A percentile compares a stretch with the other conserved stretches of the same genome.
These are phyloP conservation scores for Myriangium duriaei DNA, from an alignment of 2,329 filamentous ascomycete genomes.

Conservation along the genomic window DNA sequence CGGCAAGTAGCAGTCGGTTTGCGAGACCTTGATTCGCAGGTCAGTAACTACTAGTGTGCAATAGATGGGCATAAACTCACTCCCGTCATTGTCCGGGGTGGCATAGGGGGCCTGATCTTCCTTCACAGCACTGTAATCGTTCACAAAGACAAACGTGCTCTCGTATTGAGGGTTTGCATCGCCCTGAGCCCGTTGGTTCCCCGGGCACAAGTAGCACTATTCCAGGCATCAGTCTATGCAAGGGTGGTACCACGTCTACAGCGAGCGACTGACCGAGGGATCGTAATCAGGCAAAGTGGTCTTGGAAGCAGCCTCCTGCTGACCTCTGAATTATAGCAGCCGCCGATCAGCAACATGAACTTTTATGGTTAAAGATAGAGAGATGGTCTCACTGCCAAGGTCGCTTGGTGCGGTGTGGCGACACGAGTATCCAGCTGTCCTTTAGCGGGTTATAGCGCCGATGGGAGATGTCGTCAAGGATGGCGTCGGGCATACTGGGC, in stretches of 20 bases:
- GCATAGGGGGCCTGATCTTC: constrained; percentile 76
- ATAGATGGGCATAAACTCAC: constrained; percentile 24
- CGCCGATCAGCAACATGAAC: no score
- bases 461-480: constrained; percentile 90
- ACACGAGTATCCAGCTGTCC: constrained; percentile 85
- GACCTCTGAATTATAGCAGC: constrained; percentile 30
- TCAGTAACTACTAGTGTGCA: background rate
- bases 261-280: constrained; percentile 34
- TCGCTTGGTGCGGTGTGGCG: constrained; percentile 88
- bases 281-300: constrained; percentile 63
- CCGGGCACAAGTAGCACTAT: constrained; percentile 90
- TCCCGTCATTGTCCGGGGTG: constrained; percentile 36
- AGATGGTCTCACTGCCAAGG: constrained; percentile 73
- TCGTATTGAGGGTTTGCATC: constrained; percentile 77
- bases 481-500: constrained; percentile 33
- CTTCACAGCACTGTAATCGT: constrained; percentile 95
- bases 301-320: constrained; percentile 35
- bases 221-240: no score
- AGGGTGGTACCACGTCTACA: constrained; percentile 2
- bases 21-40: constrained; percentile 50
- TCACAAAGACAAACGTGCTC: constrained; percentile 85
- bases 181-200: constrained; percentile 78
- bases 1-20: constrained; percentile 64
- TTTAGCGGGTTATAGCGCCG: constrained; percentile 84
- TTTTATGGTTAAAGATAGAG: no score